These are phyloP conservation scores for Aspergillus novoparasiticus DNA, from an alignment of 2,329 filamentous ascomycete species.

Conservation along the genomic window DNA sequence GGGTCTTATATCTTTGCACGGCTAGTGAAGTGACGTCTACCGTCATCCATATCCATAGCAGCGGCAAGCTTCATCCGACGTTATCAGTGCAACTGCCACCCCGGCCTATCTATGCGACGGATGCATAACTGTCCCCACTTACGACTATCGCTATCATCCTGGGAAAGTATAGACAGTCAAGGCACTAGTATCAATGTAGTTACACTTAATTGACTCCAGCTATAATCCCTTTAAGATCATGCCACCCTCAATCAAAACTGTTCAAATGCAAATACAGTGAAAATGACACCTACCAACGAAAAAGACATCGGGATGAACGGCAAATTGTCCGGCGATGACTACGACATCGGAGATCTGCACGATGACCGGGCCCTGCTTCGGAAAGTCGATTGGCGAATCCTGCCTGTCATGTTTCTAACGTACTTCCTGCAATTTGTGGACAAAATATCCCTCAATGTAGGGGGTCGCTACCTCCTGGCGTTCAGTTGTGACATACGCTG, in stretches of 20 bases:
- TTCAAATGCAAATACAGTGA: not conserved
- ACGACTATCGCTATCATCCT: not conserved
- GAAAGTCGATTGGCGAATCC: slow-evolving; percentile 61
- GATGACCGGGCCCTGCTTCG: slow-evolving; percentile 51
- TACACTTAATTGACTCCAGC: not conserved
- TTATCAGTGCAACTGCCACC: not conserved
- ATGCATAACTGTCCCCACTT: slow-evolving; percentile 12
- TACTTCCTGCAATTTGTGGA: slow-evolving; percentile 67
- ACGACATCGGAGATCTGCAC: slow-evolving; percentile 35
- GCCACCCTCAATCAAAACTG: slow-evolving; percentile 1
- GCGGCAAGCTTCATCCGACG: not conserved
- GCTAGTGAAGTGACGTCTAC: not conserved
- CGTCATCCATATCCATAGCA: not conserved
- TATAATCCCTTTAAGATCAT: slow-evolving; percentile 7
- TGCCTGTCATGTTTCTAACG: slow-evolving; percentile 64
- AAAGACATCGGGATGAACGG: not conserved
- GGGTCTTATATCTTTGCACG: not conserved
- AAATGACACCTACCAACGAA: not conserved
- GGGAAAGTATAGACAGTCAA: not conserved
- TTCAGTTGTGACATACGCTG: not conserved
- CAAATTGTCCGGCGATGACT: slow-evolving; percentile 18
- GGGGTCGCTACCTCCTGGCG: not conserved
- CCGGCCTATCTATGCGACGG: slow-evolving; percentile 31
- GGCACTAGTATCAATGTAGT: not conserved
- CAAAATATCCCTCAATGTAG: slow-evolving; percentile 65